phyloP scores from a whole-genome alignment of 2,329 filamentous ascomycete genomes.

The Penicillium sp. region DNA sequence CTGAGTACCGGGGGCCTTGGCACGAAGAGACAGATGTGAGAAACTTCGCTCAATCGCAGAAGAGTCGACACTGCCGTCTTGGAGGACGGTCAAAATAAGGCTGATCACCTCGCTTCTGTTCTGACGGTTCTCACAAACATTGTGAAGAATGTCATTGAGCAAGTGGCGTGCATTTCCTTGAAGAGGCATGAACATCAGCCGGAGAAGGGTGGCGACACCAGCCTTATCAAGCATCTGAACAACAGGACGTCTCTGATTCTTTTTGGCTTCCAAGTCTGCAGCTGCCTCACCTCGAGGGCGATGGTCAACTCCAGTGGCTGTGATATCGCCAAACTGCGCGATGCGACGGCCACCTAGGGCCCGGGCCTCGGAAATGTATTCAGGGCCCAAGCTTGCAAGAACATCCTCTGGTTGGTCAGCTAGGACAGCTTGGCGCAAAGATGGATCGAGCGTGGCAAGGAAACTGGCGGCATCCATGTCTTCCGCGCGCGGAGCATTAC shows the following conservation, averaged over 20 bases:
- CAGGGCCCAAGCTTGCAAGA: constrained; percentile 73
- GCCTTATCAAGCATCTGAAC: constrained; percentile 97
- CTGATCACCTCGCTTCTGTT: constrained; percentile 91
- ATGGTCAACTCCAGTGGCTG: constrained; percentile 29
- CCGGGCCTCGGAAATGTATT: constrained; percentile 80
- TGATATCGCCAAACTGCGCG: constrained; percentile 47
- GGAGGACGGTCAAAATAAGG: constrained; percentile 83
- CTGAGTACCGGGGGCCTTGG: constrained; percentile 69
- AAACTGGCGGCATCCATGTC: constrained; percentile 95
- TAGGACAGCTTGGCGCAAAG: constrained; percentile 76
- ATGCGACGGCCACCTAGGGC: constrained; percentile 56
- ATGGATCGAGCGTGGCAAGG: constrained; percentile 79
- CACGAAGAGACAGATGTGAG: constrained; percentile 82
- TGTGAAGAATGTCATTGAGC: constrained; percentile 79
- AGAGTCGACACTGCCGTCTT: constrained; percentile 91
- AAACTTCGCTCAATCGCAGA: constrained; percentile 94
- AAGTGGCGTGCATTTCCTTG: constrained; percentile 78
- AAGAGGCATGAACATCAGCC: constrained; percentile 97
- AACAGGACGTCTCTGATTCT: constrained; percentile 69
- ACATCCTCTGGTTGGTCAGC: constrained; percentile 88
- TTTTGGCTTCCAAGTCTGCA: constrained; percentile 49
- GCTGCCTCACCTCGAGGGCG: constrained; percentile 30
- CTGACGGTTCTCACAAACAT: constrained; percentile 93
- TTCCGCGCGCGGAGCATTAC: constrained; percentile 51
- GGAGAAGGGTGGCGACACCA: constrained; percentile 88